Base-by-base conservation (phyloP, 139 green algal species). In the Astrephomene gubernaculifera region DNA sequence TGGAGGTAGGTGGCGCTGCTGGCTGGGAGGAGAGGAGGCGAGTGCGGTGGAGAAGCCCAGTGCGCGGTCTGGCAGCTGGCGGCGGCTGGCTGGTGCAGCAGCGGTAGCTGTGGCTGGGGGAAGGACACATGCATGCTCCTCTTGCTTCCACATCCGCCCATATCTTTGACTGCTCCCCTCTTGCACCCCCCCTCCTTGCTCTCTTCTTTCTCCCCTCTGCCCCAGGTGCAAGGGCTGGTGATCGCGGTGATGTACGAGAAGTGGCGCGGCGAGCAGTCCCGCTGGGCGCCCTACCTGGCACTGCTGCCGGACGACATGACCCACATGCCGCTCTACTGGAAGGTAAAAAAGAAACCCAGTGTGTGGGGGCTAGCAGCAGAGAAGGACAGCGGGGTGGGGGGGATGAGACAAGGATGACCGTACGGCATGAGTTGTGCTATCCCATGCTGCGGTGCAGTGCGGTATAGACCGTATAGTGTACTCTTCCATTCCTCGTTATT, bases 321-420 rank as follows among this genome's bases (percentile, higher is more conserved):
- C 10, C 88, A 92, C 70, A 90, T 92, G 88, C 87, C 85, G 0
- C 69, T 92, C 39, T 91, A 88, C 85, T 94, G 90, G 90, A 67
- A 87, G 64, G 90, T 75, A 53, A 57, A 17, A 17, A 57, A 17
- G 49, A 17, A 57, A 17, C 14, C 14, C 12, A 17, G 49, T 17
- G 49, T 12, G 49, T 17, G 49, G 17, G 49, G 12, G 49, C 49
- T 57, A 17, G 49, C 49, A 57, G 49, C 17, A 17, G 12, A 17
- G 49, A 17, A 57, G 49, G 14, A 57, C 14, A 12, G 17, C 49
- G 49, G 49, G 49, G 17, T 17, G 49, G 49, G 49, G 17, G 49
- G 49, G 49, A 17, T 17, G 49, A 17, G 49, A 17, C 12, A 17
- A 57, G 49, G 49, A 17, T 25, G 49, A 17, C 12, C 14, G 49